Evolutionary conservation across 2,329 filamentous ascomycete species (phyloP), one percentile per base, ranked within the genome.

Genomic region (Trichophyton simii): DNA sequence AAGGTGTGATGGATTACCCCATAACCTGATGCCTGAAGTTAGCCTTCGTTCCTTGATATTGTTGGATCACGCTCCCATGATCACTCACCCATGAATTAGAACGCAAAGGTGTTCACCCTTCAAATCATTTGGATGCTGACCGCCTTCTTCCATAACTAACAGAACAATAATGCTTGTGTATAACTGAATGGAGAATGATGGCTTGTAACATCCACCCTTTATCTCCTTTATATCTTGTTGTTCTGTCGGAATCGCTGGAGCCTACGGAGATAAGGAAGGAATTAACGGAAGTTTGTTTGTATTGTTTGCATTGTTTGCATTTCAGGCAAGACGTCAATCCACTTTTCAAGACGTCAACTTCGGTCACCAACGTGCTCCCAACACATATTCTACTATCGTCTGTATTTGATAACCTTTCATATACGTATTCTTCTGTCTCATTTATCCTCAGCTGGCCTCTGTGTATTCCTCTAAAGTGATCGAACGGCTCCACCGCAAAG

Each of bases 1-100:
- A 54, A 86, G 74, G 67, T 86, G 83, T 13, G 75, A 73, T 8
- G 82, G 82, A 63, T 83, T 83, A 2, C 83, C 83, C 82, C 82
- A 85, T 38, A 85, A 76, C 25, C 82, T 82, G 65, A 65, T 63
- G 55, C 11, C n/a, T 58, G 20, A 58, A 44, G 46, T 63, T 54
- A 60, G 48, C 22, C 54, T 25, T 60, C 20, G 54, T 13, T 31
- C 4, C 48, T 48, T 20, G n/a, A 13, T 34, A 46, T 18, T 58
- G n/a, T 22, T n/a, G 13, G n/a, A n/a, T 42, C 8, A 44, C 18
- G 28, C 28, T 31, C 28, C 28, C 28, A 7, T 6, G 28, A 52
- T 34, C 46, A 67, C 77, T 71, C 73, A 83, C 80, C 83, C 83
- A 70, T 85, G 83, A 50, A 84, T 78, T 13, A 86, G 75, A n/a